phyloP scores from a whole-genome alignment of 192 early-diverging fungal genomes.

The Chytriomyces confervae region DNA sequence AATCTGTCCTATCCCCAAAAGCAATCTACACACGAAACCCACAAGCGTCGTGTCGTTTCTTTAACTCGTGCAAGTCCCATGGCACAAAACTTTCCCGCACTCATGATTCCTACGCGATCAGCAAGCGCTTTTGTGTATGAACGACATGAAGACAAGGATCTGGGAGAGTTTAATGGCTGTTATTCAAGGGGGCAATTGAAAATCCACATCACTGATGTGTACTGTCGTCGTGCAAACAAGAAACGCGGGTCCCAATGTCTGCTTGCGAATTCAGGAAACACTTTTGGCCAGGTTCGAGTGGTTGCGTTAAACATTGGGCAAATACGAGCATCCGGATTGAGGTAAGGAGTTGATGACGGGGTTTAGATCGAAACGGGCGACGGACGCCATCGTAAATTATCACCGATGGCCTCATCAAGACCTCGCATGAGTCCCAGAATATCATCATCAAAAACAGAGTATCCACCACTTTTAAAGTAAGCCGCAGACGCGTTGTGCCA shows the following conservation, averaged over 20 bases:
- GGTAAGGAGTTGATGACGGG: not conserved
- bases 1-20: not conserved
- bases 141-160: constrained; percentile 48
- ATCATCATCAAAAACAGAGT: constrained; percentile 55
- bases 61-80: constrained; percentile 69
- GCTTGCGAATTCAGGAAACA: constrained; percentile 46
- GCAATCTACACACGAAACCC: not conserved
- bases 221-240: constrained; percentile 47
- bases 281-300: constrained; percentile 62
- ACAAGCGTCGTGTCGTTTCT: constrained; percentile 67
- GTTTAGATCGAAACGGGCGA: not conserved
- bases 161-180: not conserved
- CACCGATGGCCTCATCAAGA: constrained; percentile 67
- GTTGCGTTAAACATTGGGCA: constrained; percentile 42
- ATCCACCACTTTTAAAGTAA: constrained; percentile 49
- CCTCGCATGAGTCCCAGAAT: constrained; percentile 58
- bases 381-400: not conserved
- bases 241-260: constrained; percentile 51
- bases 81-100: constrained; percentile 67
- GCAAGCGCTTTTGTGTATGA: constrained; percentile 56
- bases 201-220: constrained; percentile 2
- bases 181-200: not conserved
- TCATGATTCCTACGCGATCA: constrained; percentile 76
- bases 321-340: constrained; percentile 27
- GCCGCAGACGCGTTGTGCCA: constrained; percentile 68